phyloP scores from a whole-genome alignment of 345 rosid genomes.

The Dimocarpus longan region DNA sequence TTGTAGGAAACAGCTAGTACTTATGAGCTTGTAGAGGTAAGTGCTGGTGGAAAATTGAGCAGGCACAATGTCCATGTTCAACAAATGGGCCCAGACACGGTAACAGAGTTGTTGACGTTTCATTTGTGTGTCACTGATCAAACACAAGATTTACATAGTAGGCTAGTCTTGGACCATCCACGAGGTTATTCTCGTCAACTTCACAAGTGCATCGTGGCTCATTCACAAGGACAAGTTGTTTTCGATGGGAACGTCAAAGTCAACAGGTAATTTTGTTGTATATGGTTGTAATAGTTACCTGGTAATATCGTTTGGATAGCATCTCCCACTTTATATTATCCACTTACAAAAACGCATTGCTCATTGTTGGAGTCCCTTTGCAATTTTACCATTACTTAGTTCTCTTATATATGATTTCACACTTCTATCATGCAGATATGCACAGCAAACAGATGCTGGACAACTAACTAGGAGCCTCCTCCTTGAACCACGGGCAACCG shows the following conservation, averaged over 20 bases:
- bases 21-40: constrained; percentile 86
- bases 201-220: constrained; percentile 94
- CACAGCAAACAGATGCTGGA: constrained; percentile 93
- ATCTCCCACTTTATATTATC: neutral
- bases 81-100: constrained; percentile 83
- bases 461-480: constrained; percentile 86
- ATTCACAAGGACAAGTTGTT: constrained; percentile 88
- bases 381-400: neutral
- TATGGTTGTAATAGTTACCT: neutral
- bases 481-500: constrained; percentile 84
- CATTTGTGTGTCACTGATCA: constrained; percentile 73
- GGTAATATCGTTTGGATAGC: neutral
- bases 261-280: constrained; percentile 57
- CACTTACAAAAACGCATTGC: neutral
- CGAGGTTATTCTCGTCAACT: constrained; percentile 76
- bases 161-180: constrained; percentile 86
- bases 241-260: constrained; percentile 90
- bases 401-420: neutral
- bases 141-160: constrained; percentile 90
- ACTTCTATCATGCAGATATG: constrained; percentile 49
- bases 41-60: constrained; percentile 90
- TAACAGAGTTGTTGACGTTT: constrained; percentile 78
- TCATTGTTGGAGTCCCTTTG: neutral
- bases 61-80: constrained; percentile 92
- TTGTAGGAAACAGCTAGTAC: constrained; percentile 71